phyloP scores from a whole-genome alignment of 306 rosid species.

The Gastrolobium bilobum region DNA sequence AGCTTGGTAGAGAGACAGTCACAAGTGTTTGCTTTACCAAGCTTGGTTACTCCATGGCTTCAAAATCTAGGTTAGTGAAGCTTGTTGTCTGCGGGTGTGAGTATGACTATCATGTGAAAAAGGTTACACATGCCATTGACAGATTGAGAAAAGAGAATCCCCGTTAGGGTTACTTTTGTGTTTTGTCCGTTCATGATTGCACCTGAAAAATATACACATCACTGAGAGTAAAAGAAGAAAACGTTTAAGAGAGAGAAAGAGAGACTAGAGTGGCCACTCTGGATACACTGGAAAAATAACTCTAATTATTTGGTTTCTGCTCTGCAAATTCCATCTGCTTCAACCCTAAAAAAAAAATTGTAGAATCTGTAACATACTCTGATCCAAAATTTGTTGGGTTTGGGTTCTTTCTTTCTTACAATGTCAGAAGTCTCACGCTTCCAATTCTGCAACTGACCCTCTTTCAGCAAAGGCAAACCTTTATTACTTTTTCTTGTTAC shows the following conservation, averaged over 20 bases:
- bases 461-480: not conserved
- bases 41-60: no score
- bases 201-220: constrained; percentile 3
- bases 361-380: constrained; percentile 10
- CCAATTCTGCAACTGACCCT: constrained; percentile 33
- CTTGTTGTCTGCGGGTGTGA: no score
- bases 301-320: constrained; percentile 59
- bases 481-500: constrained; percentile 40
- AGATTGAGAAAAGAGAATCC: constrained; percentile 24
- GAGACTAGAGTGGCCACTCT: constrained; percentile 50
- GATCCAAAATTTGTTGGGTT: constrained; percentile 29
- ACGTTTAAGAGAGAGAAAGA: constrained; percentile 29
- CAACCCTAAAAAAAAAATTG: not conserved
- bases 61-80: no score
- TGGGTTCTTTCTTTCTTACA: constrained; percentile 45
- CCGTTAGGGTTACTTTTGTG: constrained; percentile 55
- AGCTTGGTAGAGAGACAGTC: constrained; percentile 11
- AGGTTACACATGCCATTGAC: constrained; percentile 40
- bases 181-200: constrained; percentile 42
- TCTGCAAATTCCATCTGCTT: constrained; percentile 58
- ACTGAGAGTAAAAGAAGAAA: constrained; percentile 8
- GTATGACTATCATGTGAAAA: no score
- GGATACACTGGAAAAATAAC: constrained; percentile 62
- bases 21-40: not conserved
- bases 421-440: constrained; percentile 64